Evolutionary conservation across 2,329 filamentous ascomycete genomes (phyloP), one percentile per base, ranked within the genome.

Genomic region (Scytalidium sp.): DNA sequence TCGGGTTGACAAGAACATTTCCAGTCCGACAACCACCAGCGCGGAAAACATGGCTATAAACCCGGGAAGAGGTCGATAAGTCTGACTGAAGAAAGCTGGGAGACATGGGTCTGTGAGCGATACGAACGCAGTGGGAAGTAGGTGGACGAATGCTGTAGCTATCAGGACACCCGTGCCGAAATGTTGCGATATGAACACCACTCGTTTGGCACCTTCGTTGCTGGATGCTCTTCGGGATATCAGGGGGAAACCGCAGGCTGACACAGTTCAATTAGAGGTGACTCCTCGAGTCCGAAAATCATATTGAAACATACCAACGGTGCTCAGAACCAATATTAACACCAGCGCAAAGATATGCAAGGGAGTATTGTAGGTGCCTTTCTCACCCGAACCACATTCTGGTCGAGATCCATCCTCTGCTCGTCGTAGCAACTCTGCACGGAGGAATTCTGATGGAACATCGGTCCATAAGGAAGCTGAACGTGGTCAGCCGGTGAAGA

Each of bases 81-180:
- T 80, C 55, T 86, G 64, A 65, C 81, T 93, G 80, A 92, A 96
- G 64, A 91, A 87, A 50, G 79, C 74, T 8, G 90, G 88, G 0
- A 96, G 81, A 68, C 82, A 85, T 66, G 79, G 76, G 58, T 84
- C 76, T 9, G 80, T 82, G 25, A 84, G 66, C 13, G 77, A 83
- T 19, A 73, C 70, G 57, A 83, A 85, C 19, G 81, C 81, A 2
- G 81, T 84, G 10, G 81, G 81, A 4, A 85, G 72, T n/a, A 85
- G 69, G 61, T 84, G 80, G 21, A 93, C 88, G 62, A 94, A 94
- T 49, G 89, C 88, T 1, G 89, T 94, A 10, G 90, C 88, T 54
- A 94, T 85, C n/a, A 94, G 74, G 19, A 94, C 90, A 51, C 89
- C 89, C 1, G 89, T 94, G 62, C 89, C 87, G 56, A 90, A 87